phyloP scores from a whole-genome alignment of 441 rosid genomes.

The Theobroma grandiflorum region DNA sequence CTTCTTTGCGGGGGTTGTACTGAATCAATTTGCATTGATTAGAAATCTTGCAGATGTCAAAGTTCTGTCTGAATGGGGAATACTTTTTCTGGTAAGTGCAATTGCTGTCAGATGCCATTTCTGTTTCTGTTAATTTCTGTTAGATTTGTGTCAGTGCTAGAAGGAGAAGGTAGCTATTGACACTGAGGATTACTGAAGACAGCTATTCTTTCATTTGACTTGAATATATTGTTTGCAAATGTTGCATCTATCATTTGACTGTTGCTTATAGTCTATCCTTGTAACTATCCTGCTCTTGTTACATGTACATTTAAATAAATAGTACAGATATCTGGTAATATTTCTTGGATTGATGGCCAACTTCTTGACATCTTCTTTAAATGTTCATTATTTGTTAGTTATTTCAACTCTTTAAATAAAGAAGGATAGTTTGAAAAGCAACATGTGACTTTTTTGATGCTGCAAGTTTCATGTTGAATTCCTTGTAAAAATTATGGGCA shows the following conservation, averaged over 20 bases:
- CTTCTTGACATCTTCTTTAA: conserved; percentile 1
- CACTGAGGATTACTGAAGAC: neutral
- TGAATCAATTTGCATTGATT: conserved; percentile 90
- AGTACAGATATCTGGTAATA: conserved; percentile 1
- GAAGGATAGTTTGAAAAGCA: neutral
- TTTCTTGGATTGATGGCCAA: neutral
- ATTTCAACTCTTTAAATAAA: neutral
- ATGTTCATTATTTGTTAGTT: neutral
- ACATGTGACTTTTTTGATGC: conserved; percentile 4
- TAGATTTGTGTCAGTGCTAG: neutral
- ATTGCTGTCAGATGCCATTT: conserved; percentile 15
- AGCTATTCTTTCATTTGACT: neutral
- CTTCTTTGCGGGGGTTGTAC: conserved; percentile 96
- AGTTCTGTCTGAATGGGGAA: conserved; percentile 98
- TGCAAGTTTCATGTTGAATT: conserved; percentile 2
- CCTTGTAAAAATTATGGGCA: conserved; percentile 17
- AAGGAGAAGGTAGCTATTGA: neutral
- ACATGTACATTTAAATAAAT: neutral
- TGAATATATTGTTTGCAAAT: neutral
- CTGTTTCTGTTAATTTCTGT: neutral
- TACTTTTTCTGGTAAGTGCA: conserved; percentile 91
- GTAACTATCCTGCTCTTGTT: neutral
- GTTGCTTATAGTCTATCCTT: neutral
- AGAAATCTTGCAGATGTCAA: conserved; percentile 94
- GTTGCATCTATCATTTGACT: neutral